A percentile compares a stretch with the other conserved stretches of the same genome.
These are phyloP conservation scores for Ophiostoma piceae DNA, from an alignment of 2,329 filamentous ascomycete species.

Conservation along the genomic window DNA sequence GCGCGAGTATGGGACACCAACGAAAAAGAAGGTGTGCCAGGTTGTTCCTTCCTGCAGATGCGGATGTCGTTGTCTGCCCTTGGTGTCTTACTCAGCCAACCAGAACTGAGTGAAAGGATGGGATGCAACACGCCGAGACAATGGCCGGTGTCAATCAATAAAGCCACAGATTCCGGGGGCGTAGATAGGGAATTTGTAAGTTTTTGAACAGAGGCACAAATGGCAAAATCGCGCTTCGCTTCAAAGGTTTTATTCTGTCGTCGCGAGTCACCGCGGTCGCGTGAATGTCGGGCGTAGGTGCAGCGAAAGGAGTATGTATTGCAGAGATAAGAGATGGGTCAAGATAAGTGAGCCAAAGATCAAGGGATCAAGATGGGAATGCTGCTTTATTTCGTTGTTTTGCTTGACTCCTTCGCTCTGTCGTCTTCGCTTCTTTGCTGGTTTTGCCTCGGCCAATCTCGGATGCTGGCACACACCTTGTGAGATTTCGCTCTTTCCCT, in stretches of 20 bases:
- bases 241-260: background rate
- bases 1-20: background rate
- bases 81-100: constrained; percentile 13
- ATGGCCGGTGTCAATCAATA: constrained; percentile 1
- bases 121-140: constrained; percentile 4
- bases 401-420: background rate
- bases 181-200: background rate
- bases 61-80: constrained; percentile 11
- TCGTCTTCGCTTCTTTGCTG: background rate
- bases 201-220: background rate
- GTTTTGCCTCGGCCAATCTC: constrained; percentile 13
- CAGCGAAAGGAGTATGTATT: background rate
- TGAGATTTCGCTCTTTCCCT: background rate
- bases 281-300: background rate
- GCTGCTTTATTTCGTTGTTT: constrained; percentile 4
- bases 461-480: constrained; percentile 12
- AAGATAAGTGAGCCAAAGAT: background rate
- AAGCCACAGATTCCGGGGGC: background rate
- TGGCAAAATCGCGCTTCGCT: constrained; percentile 4
- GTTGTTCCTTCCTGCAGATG: background rate
- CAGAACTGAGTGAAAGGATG: constrained; percentile 11
- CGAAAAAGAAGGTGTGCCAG: constrained; percentile 9
- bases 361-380: background rate
- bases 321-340: background rate
- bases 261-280: constrained; percentile 3